Evolutionary conservation across 2,329 filamentous ascomycete species (phyloP).

Genomic region (Xylaria arbuscula): DNA sequence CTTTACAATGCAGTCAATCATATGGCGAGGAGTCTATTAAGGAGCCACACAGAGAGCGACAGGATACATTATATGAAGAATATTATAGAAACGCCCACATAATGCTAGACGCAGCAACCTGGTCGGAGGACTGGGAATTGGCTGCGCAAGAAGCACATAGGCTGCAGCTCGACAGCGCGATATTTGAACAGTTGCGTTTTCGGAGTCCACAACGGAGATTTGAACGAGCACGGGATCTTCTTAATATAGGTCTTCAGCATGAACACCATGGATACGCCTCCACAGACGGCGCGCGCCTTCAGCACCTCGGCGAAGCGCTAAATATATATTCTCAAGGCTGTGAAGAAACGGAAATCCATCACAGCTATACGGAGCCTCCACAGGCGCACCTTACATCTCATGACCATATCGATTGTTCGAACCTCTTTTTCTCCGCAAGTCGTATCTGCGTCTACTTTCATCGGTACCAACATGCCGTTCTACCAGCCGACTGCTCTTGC

Average conservation of each 20-base stretch:
- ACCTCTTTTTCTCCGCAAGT: conserved; percentile 32
- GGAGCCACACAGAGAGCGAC: conserved; percentile 5
- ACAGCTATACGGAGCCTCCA: conserved; percentile 26
- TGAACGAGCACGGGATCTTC: conserved; percentile 23
- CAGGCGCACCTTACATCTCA: conserved; percentile 30
- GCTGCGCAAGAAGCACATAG: conserved; percentile 27
- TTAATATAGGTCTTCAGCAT: conserved; percentile 32
- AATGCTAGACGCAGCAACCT: conserved; percentile 33
- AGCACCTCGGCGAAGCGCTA: conserved; percentile 27
- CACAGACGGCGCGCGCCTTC: conserved; percentile 6
- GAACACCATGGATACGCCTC: conserved; percentile 30
- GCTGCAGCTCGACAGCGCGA: conserved; percentile 14
- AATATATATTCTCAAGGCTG: conserved; percentile 30
- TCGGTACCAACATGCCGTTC: conserved; percentile 4
- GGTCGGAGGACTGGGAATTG: conserved; percentile 29
- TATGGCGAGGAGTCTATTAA: neutral
- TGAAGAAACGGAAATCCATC: conserved; percentile 30
- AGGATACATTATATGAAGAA: conserved; percentile 30
- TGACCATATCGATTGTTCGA: conserved; percentile 36
- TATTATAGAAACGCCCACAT: conserved; percentile 30
- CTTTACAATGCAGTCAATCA: conserved; percentile 1
- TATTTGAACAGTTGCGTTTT: conserved; percentile 24
- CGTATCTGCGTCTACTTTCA: conserved; percentile 32
- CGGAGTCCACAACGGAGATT: conserved; percentile 20
- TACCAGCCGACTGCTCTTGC: conserved; percentile 20